Percentiles rank a stretch among this genome's conserved stretches.
These are phyloP conservation scores for Termitomyces sp. DNA, from an alignment of 768 basidiomycete species.

Conservation along the genomic window DNA sequence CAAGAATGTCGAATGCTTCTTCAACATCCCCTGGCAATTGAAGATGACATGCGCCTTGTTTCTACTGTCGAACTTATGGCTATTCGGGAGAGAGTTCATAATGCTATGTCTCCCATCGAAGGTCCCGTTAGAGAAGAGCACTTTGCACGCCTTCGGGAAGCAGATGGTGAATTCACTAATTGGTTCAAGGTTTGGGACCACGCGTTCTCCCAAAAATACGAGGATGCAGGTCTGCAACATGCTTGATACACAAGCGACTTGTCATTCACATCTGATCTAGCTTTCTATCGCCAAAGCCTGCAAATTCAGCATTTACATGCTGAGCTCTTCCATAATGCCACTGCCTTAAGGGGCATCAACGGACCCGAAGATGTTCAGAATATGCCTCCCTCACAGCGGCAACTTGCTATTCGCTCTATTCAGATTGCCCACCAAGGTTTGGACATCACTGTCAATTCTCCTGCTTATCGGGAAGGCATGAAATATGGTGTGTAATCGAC, in stretches of 20 bases:
- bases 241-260: neutral
- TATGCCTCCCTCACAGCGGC: constrained; percentile 74
- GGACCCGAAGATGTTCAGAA: constrained; percentile 82
- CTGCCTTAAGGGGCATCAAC: constrained; percentile 74
- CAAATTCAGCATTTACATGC: constrained; percentile 87
- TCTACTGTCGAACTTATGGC: constrained; percentile 93
- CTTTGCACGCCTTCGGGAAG: constrained; percentile 63
- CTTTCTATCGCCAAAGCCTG: constrained; percentile 83
- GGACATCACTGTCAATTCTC: constrained; percentile 81
- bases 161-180: constrained; percentile 69
- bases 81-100: constrained; percentile 81
- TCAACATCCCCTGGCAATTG: constrained; percentile 82
- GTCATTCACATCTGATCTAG: constrained; percentile 27
- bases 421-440: constrained; percentile 73
- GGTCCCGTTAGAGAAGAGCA: constrained; percentile 67
- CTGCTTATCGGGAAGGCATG: constrained; percentile 86
- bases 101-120: constrained; percentile 76
- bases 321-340: constrained; percentile 83
- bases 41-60: constrained; percentile 92
- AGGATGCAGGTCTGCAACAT: constrained; percentile 59
- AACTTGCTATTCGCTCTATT: constrained; percentile 79
- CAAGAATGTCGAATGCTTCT: constrained; percentile 73
- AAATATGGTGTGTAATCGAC: constrained; percentile 65
- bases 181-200: constrained; percentile 85
- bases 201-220: constrained; percentile 75